A percentile compares a stretch with the other conserved stretches of the same genome.
phyloP scores from a whole-genome alignment of 2,329 filamentous ascomycete genomes.

The Knufia petricola region DNA sequence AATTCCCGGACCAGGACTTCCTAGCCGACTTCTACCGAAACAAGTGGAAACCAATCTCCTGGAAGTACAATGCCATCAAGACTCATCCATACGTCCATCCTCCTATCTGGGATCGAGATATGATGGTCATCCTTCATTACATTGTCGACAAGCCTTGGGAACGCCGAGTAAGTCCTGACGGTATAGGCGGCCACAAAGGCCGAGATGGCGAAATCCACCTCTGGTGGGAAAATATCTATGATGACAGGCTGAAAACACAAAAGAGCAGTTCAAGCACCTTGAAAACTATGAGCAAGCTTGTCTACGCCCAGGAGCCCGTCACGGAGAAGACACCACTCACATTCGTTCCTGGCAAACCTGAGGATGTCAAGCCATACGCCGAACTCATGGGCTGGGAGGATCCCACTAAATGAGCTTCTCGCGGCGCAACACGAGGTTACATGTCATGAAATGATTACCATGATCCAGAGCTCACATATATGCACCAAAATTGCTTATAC shows the following conservation, averaged over 20 bases:
- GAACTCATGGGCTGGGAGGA: slow-evolving; percentile 1
- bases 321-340: slow-evolving; percentile 14
- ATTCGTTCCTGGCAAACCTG: slow-evolving; percentile 15
- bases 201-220: slow-evolving; percentile 43
- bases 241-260: slow-evolving; percentile 28
- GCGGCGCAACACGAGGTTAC: not conserved
- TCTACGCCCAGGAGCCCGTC: slow-evolving; percentile 14
- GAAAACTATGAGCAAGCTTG: slow-evolving; percentile 12
- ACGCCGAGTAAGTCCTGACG: slow-evolving; percentile 32
- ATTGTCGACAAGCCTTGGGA: slow-evolving; percentile 50
- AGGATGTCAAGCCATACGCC: slow-evolving; percentile 15
- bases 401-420: not conserved
- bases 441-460: no score
- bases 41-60: slow-evolving; percentile 37
- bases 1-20: slow-evolving; percentile 48
- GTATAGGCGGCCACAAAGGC: slow-evolving; percentile 40
- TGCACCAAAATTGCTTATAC: no score
- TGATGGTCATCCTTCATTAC: slow-evolving; percentile 42
- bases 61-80: slow-evolving; percentile 46
- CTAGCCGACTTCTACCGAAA: slow-evolving; percentile 40
- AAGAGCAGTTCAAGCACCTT: slow-evolving; percentile 12
- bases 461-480: no score
- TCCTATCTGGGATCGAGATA: slow-evolving; percentile 42
- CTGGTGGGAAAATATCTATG: slow-evolving; percentile 45
- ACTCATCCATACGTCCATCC: slow-evolving; percentile 46